Conservation (phyloP, 164 flowering plant species). For the Chimonanthus salicifolius region DNA sequence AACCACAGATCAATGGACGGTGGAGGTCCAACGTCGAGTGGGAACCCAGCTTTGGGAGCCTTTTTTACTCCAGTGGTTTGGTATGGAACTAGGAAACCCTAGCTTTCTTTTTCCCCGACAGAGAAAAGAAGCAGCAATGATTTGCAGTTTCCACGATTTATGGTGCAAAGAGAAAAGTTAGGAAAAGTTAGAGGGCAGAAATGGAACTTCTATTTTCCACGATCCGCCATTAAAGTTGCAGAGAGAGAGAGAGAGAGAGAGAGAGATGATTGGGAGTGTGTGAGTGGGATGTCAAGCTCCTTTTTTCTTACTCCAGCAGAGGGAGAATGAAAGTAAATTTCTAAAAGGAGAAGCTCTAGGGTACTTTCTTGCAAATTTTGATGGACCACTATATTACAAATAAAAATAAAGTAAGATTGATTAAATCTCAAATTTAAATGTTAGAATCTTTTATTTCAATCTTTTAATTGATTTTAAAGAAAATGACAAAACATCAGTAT, state of each 20-base stretch:
- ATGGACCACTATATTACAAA: too few relatives aligned
- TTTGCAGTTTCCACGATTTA: constrained; percentile 19
- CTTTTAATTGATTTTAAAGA: too few relatives aligned
- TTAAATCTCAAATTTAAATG: too few relatives aligned
- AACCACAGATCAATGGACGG: background rate
- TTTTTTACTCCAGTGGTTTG: background rate
- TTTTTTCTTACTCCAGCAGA: too few relatives aligned
- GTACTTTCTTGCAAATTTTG: too few relatives aligned
- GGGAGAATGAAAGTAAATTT: too few relatives aligned
- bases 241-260: background rate
- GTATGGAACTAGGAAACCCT: constrained; percentile 8
- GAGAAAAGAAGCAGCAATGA: constrained; percentile 18
- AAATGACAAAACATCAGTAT: too few relatives aligned
- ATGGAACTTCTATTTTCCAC: background rate
- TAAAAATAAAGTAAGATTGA: too few relatives aligned
- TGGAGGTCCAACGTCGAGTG: background rate
- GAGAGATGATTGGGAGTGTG: background rate
- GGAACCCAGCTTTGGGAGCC: background rate
- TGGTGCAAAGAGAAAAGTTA: constrained; percentile 14
- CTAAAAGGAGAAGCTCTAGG: background rate
- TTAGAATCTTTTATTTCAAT: too few relatives aligned
- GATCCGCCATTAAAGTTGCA: constrained; percentile 25
- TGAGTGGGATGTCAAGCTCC: background rate
- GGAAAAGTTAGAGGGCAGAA: background rate
- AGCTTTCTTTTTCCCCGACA: constrained; percentile 15